A percentile compares a stretch with the other conserved stretches of the same genome.
Evolutionary conservation across 345 rosid species (phyloP).

Genomic region (Triadica sebifera): DNA sequence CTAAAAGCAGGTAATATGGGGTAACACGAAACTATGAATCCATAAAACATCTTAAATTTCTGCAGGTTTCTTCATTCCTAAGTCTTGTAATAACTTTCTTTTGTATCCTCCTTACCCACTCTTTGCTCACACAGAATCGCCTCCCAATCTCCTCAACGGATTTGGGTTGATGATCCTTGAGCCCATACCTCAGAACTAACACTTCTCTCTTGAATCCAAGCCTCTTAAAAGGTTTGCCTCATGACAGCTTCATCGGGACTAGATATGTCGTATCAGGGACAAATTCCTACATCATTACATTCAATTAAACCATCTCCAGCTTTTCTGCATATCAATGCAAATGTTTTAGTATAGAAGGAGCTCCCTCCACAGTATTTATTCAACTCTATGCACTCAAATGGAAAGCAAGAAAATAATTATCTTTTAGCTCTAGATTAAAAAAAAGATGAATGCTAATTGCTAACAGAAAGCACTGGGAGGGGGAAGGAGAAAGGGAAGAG

Average conservation of each 20-base stretch:
- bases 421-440: not conserved
- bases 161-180: slow-evolving; percentile 49
- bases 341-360: not conserved
- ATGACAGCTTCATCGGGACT: slow-evolving; percentile 51
- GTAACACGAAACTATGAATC: slow-evolving; percentile 18
- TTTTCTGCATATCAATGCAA: not conserved
- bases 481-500: no score
- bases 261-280: slow-evolving; percentile 46
- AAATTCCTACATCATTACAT: slow-evolving; percentile 49
- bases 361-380: not conserved
- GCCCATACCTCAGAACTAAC: slow-evolving; percentile 57
- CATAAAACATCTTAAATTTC: slow-evolving; percentile 44
- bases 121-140: slow-evolving; percentile 67
- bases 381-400: not conserved
- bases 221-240: slow-evolving; percentile 52
- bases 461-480: no score
- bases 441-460: no score
- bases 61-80: slow-evolving; percentile 38
- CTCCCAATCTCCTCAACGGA: slow-evolving; percentile 78
- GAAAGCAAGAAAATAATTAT: not conserved
- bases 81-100: slow-evolving; percentile 58
- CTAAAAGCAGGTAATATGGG: not conserved
- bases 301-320: slow-evolving; percentile 7
- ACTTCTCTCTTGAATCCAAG: slow-evolving; percentile 72
- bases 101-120: slow-evolving; percentile 76